Evolutionary conservation across 2,329 filamentous ascomycete species (phyloP), one percentile per base, ranked within the genome.

Genomic region (Mycosphaerella sp.): DNA sequence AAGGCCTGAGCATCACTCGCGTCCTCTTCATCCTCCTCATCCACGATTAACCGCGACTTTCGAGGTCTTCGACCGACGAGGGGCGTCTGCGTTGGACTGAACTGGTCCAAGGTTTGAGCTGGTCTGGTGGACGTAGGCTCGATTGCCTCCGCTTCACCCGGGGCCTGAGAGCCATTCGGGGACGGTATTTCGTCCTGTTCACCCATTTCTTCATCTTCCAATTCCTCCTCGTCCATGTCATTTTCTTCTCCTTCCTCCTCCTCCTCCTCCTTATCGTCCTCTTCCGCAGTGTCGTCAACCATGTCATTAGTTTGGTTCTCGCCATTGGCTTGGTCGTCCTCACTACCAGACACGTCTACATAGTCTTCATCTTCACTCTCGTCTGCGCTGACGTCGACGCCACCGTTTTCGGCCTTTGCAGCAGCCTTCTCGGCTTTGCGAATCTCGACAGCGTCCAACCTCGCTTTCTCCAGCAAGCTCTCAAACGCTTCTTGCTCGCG

Each of bases 401-500:
- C 71, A 36, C 75, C 75, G 6, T 68, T 69, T 48, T 82, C 78
- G 63, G 82, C 81, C 71, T 87, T 91, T 0, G 81, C 82, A 40
- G 81, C 82, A 25, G 80, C 84, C 57, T 82, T 82, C 70, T 98
- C 93, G 43, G 82, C 76, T 61, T 85, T 81, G 69, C 84, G 85
- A 44, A 97, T 83, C 59, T 86, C 83, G 40, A 86, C 80, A 1
- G 85, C 90, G 65, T 97, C 88, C 55, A 82, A 77, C 51, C 89
- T 79, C 16, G 90, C 91, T 62, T 85, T 89, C 42, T 91, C 85
- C 21, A 97, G 80, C 54, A 97, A 79, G 63, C 96, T 86, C 61
- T 97, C 93, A 10, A 95, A 82, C 53, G 90, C 82, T 51, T 86
- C 82, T 68, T 89, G 81, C 66, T 95, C 86, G 30, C 81, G 80